A percentile compares a stretch with the other conserved stretches of the same genome.
phyloP scores from a whole-genome alignment of 208 protist species.

The Crithidia bombi region DNA sequence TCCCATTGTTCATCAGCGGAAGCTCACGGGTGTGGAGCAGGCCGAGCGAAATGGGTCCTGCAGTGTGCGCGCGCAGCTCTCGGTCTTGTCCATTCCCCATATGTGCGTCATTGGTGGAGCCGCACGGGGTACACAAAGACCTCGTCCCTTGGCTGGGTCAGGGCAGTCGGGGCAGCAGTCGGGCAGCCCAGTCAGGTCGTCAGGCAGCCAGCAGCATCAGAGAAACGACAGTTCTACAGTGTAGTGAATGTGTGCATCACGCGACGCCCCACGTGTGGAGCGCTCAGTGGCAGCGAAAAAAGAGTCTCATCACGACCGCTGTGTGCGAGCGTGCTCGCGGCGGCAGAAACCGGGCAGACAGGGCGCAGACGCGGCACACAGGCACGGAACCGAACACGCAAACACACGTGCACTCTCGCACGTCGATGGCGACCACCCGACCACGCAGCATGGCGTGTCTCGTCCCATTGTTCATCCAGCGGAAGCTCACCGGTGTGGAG shows the following conservation, averaged over 20 bases:
- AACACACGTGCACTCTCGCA: too few relatives aligned
- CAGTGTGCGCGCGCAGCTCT: constrained; percentile 7
- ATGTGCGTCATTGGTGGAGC: constrained; percentile 19
- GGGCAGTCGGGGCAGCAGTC: not conserved
- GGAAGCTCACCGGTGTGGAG: constrained; percentile 13
- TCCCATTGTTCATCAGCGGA: too few relatives aligned
- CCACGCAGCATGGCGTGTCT: not conserved
- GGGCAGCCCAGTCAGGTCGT: too few relatives aligned
- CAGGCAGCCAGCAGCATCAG: constrained; percentile 13
- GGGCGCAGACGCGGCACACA: too few relatives aligned
- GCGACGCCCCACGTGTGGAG: constrained; percentile 10
- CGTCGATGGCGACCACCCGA: too few relatives aligned
- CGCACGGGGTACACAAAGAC: constrained; percentile 22
- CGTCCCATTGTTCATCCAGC: constrained; percentile 4
- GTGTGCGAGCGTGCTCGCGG: too few relatives aligned
- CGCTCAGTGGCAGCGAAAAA: constrained; percentile 21
- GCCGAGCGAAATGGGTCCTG: constrained; percentile 23
- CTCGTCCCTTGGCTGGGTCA: not conserved
- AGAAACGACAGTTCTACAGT: constrained; percentile 35
- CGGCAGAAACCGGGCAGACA: too few relatives aligned
- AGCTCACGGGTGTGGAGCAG: constrained; percentile 16
- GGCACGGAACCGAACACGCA: too few relatives aligned
- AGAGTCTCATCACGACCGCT: constrained; percentile 12
- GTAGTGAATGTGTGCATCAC: constrained; percentile 20
- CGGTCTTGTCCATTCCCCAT: constrained; percentile 28